Base-by-base conservation (phyloP, 2,329 filamentous ascomycete species). In the Conoideocrella luteorostrata region DNA sequence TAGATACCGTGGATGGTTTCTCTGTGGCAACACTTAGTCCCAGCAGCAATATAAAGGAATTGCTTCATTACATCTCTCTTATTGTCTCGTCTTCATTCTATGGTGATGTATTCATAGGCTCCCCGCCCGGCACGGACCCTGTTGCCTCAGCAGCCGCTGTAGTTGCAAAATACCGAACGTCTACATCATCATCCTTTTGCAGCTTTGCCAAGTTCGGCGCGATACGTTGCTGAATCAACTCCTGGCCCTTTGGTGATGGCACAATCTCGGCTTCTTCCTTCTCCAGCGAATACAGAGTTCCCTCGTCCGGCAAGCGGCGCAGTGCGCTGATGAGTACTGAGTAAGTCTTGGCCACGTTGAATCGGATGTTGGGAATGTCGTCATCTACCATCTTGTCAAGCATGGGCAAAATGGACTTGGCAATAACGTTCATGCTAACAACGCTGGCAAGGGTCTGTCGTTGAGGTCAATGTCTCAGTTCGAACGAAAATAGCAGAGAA, bases 331-430 rank as follows among this genome's bases (percentile, higher is more conserved):
- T 89, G 47, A 98, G 73, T 41, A 93, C 84, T 18, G 82, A 81
- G 62, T 97, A 98, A 37, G 93, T 97, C 74, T 98, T 98, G 56
- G 93, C 93, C 38, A 98, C 93, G 66, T 98, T 98, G 78, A 98
- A 98, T 41, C 93, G 88, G 63, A 98, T 98, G 70, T 98, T 98
- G 54, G 93, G 93, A 50, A 98, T 98, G 35, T 94, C 89, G 61
- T 98, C 93, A 36, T 80, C 78, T 41, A 94, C 88, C 43, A 98
- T 85, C 70, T 91, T 88, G 67, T 95, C 88, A 62, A 98, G 80
- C 76, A 98, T 97, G 30, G 93, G 93, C 18, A 98, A 78, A 54
- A 98, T 94, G 26, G 88, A 93, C 61, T 86, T 84, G 60, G 88
- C 84, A 63, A 98, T 95, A 47, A 97, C 91, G 47, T 90, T 87